A percentile compares a stretch with the other conserved stretches of the same genome.
phyloP scores from a whole-genome alignment of 768 basidiomycete genomes.

The Collybia mongolica region DNA sequence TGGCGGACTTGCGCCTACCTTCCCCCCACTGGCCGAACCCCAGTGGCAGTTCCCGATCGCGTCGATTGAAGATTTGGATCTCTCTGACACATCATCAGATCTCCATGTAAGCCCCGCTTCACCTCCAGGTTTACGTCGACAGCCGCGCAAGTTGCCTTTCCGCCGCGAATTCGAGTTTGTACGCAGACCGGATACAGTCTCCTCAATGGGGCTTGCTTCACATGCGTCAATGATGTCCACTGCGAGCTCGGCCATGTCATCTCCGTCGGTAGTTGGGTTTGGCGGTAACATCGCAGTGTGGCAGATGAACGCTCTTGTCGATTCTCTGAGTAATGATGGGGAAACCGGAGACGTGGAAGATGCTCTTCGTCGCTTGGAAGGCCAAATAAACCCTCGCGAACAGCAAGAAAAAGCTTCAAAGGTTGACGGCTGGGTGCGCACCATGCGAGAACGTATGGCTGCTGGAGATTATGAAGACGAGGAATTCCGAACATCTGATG shows the following conservation, averaged over 20 bases:
- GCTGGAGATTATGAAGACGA: constrained; percentile 65
- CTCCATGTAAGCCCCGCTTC: constrained; percentile 36
- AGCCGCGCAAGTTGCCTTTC: constrained; percentile 60
- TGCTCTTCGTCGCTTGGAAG: constrained; percentile 79
- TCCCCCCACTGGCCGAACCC: constrained; percentile 34
- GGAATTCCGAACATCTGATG: constrained; percentile 52
- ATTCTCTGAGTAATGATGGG: constrained; percentile 71
- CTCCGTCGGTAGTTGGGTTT: constrained; percentile 35
- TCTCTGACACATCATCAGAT: constrained; percentile 76
- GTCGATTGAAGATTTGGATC: constrained; percentile 75
- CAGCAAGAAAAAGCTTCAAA: constrained; percentile 72
- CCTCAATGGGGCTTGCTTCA: constrained; percentile 74
- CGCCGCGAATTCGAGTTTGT: constrained; percentile 84
- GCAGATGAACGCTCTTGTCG: constrained; percentile 80
- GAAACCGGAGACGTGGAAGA: constrained; percentile 81
- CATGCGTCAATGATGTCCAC: constrained; percentile 57
- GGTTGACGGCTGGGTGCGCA: constrained; percentile 80
- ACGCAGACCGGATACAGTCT: constrained; percentile 68
- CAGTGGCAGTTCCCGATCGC: constrained; percentile 71
- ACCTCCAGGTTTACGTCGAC: constrained; percentile 55
- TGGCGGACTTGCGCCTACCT: constrained; percentile 32
- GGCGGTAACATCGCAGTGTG: constrained; percentile 66
- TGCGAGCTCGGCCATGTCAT: constrained; percentile 40
- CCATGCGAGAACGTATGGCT: constrained; percentile 64
- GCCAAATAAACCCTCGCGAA: constrained; percentile 74